Base-by-base conservation (phyloP, 345 rosid genomes). In the Gossypium sturtianum region DNA sequence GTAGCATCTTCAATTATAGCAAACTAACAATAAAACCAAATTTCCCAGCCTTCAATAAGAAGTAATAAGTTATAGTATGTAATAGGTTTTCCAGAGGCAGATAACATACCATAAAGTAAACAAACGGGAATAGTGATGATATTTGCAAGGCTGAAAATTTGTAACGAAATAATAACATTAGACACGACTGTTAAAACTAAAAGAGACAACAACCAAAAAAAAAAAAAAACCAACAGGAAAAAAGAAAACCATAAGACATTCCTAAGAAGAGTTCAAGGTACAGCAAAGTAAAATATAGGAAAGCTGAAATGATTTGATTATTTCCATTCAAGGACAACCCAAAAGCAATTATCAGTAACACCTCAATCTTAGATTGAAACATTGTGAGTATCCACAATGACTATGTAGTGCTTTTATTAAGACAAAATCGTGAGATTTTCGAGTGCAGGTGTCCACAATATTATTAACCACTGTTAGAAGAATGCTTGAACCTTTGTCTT, bases 71-170 rank as follows among this genome's bases (percentile, higher is more conserved):
- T 34, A 4, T 4, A 34, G 38, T 34, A 7, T 3, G 16, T 62
- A 16, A 9, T 19, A 25, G n/a, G n/a, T n/a, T n/a, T n/a, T n/a
- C n/a, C n/a, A n/a, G n/a, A 43, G 48, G 4, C 29, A 65, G 66
- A 4, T 44, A 61, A 63, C 87, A 77, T 83, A 91, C 97, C 92
- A 90, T 90, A 83, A 87, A 92, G 83, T 92, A 92, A 7, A 90
- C 83, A 81, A 88, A 92, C 7, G 97, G 97, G 71, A 92, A 92
- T 4, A 92, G 90, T 17, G 93, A 90, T 20, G 95, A 82, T 75
- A 80, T 89, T 7, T 88, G 96, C 83, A 92, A 78, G 81, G 93
- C 96, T 92, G 97, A 82, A 80, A 70, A 63, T 51, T 19, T 12
- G 5, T 43, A 65, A 41, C 66, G 38, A 34, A 80, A 25, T 41